Percentiles rank a stretch among this genome's conserved stretches.
phyloP scores from a whole-genome alignment of 345 rosid species.

The Populus davidiana region DNA sequence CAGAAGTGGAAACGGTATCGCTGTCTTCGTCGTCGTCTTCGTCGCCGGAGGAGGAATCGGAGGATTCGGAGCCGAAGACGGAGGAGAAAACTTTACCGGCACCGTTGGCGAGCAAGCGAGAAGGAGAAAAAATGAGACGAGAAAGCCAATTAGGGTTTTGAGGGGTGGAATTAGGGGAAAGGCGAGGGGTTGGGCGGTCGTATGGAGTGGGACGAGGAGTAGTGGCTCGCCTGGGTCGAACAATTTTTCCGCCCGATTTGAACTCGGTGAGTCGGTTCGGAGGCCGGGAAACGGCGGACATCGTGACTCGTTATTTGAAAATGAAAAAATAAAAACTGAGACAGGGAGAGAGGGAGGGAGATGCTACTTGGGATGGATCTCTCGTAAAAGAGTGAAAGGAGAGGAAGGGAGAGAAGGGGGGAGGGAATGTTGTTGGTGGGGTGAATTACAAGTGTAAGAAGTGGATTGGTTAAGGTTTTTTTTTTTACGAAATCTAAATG shows the following conservation, averaged over 20 bases:
- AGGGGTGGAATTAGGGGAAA: constrained; percentile 22
- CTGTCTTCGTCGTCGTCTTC: constrained; percentile 6
- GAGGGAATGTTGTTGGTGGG: background rate
- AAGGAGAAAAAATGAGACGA: constrained; percentile 61
- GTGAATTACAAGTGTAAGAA: background rate
- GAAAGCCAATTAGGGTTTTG: constrained; percentile 90
- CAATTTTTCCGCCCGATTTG: constrained; percentile 66
- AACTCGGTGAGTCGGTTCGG: constrained; percentile 14
- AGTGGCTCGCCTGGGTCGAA: constrained; percentile 50
- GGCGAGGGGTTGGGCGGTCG: constrained; percentile 44
- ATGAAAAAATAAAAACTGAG: background rate
- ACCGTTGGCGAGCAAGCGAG: constrained; percentile 72
- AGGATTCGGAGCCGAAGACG: constrained; percentile 59
- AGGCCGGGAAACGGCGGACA: constrained; percentile 25
- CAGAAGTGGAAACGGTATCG: constrained; percentile 39
- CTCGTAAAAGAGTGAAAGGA: background rate
- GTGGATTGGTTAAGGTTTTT: background rate
- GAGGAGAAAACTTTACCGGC: constrained; percentile 67
- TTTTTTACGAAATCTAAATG: no score
- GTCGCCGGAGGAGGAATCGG: constrained; percentile 42
- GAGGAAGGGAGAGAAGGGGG: background rate
- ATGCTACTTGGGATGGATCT: background rate
- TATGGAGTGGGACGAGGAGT: constrained; percentile 53
- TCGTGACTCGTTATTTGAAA: background rate
- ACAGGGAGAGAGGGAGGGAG: background rate